These are phyloP conservation scores for Fusarium sp. DNA, from an alignment of 2,329 filamentous ascomycete species.

Conservation along the genomic window DNA sequence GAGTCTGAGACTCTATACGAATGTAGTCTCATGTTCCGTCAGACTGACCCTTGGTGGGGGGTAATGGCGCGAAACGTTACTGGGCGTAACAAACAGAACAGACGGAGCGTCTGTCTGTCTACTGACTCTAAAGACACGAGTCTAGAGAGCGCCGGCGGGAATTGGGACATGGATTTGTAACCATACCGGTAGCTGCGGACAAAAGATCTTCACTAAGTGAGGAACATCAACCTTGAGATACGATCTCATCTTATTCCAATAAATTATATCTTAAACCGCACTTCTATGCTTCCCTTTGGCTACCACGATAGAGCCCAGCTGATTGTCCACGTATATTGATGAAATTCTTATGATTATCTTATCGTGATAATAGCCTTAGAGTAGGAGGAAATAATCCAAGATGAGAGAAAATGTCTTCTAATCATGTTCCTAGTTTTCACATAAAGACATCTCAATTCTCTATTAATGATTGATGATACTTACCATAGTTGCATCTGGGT, in stretches of 20 bases:
- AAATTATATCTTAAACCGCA: not conserved
- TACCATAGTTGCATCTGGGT: too few relatives aligned
- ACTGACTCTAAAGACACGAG: not conserved
- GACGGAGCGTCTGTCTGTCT: not conserved
- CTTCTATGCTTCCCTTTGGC: not conserved
- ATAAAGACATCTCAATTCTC: too few relatives aligned
- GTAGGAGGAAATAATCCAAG: too few relatives aligned
- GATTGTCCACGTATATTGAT: too few relatives aligned
- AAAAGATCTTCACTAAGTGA: conserved; percentile 9
- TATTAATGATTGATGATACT: too few relatives aligned
- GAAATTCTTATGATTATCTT: too few relatives aligned
- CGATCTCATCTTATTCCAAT: not conserved
- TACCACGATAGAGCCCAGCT: not conserved
- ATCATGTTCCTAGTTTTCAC: too few relatives aligned
- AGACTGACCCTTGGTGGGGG: conserved; percentile 10
- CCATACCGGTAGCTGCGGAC: conserved; percentile 37
- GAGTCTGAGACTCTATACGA: conserved; percentile 26
- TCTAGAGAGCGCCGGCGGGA: not conserved
- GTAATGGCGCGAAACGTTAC: conserved; percentile 9
- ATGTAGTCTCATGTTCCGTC: conserved; percentile 16
- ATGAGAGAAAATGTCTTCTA: too few relatives aligned
- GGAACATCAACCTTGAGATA: conserved; percentile 18
- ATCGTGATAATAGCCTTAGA: too few relatives aligned
- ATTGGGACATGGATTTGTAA: conserved; percentile 14
- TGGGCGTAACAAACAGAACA: conserved; percentile 10